phyloP scores from a whole-genome alignment of 2,329 filamentous ascomycete species.

The Pyrenochaeta sp. region DNA sequence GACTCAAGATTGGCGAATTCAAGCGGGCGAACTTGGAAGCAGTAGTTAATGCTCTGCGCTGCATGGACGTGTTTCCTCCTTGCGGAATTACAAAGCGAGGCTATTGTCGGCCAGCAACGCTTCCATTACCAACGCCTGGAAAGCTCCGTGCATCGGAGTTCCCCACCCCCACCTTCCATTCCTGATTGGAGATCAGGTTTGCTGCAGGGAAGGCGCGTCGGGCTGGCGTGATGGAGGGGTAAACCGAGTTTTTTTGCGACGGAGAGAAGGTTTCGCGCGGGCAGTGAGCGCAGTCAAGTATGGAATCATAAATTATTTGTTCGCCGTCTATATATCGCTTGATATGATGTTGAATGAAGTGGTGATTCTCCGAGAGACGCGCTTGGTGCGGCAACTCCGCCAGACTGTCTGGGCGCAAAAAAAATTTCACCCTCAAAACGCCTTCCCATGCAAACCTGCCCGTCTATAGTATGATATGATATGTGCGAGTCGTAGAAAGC shows the following conservation, averaged over 20 bases:
- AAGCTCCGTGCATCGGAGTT: neutral
- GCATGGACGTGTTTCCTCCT: conserved; percentile 18
- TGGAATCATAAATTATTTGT: neutral
- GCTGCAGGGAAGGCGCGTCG: neutral
- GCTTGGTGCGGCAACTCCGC: neutral
- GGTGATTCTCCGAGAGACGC: neutral
- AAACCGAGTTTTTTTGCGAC: conserved; percentile 10
- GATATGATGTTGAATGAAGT: neutral
- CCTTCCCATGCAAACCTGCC: conserved; percentile 28
- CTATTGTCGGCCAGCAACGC: conserved; percentile 24
- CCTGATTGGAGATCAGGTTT: neutral
- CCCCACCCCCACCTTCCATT: conserved; percentile 9
- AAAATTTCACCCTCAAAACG: conserved; percentile 20
- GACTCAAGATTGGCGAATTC: no score
- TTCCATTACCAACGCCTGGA: neutral
- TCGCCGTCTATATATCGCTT: neutral
- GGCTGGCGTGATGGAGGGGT: conserved; percentile 14
- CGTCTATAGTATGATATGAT: conserved; percentile 16
- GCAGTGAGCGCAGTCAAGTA: neutral
- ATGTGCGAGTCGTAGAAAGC: neutral
- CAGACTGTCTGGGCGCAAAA: neutral
- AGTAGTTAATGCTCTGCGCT: neutral
- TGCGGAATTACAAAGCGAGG: conserved; percentile 28
- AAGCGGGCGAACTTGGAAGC: neutral
- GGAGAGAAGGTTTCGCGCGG: neutral